These are phyloP conservation scores for Earliella scabrosa DNA, from an alignment of 1,284 basidiomycete genomes.

Conservation along the genomic window DNA sequence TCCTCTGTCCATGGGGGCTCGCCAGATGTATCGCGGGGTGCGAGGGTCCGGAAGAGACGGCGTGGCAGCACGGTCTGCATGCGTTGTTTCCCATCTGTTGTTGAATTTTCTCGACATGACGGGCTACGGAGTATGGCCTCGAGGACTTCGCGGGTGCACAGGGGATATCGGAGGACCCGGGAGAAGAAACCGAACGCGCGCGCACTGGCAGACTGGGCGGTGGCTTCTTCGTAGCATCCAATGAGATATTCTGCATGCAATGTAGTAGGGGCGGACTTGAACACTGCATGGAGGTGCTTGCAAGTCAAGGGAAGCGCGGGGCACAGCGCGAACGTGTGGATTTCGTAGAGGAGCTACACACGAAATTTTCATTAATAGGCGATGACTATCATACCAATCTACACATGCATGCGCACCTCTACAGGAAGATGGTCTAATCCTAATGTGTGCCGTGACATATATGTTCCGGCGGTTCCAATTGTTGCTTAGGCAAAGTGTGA, in stretches of 20 bases:
- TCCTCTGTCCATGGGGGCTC: conserved; percentile 32
- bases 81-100: conserved; percentile 8
- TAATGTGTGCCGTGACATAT: too few relatives aligned
- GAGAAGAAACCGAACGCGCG: conserved; percentile 42
- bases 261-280: conserved; percentile 52
- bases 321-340: conserved; percentile 70
- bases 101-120: conserved; percentile 2
- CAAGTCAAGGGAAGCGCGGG: conserved; percentile 60
- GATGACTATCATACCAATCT: not conserved
- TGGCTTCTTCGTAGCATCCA: conserved; percentile 32
- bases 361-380: not conserved
- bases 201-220: conserved; percentile 8
- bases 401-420: conserved; percentile 21
- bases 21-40: conserved; percentile 37
- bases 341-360: conserved; percentile 70
- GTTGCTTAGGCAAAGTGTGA: too few relatives aligned
- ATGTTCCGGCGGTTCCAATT: too few relatives aligned
- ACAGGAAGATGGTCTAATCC: conserved; percentile 18
- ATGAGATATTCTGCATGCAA: conserved; percentile 67
- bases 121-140: conserved; percentile 47
- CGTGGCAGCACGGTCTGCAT: conserved; percentile 53
- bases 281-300: conserved; percentile 53
- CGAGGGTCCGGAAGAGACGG: conserved; percentile 61
- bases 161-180: conserved; percentile 62
- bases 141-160: conserved; percentile 63